Conservation (phyloP, 2,329 filamentous ascomycete species). For the Pestalotiopsis sp. region DNA sequence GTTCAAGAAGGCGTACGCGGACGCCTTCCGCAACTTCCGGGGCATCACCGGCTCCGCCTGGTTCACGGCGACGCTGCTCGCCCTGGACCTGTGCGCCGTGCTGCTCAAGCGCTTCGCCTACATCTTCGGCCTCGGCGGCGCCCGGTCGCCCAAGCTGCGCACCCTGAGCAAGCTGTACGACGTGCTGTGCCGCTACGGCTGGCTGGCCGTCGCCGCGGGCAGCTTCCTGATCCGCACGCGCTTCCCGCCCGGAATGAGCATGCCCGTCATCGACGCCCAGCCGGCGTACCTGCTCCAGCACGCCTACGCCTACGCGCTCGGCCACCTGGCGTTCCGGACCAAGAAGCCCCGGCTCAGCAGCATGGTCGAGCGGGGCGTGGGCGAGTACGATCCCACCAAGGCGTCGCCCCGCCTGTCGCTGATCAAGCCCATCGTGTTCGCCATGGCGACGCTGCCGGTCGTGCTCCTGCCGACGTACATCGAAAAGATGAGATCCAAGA, state of each 20-base stretch:
- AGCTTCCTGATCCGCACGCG: conserved; percentile 12
- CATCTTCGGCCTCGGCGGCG: background rate
- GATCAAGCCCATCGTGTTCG: conserved; percentile 4
- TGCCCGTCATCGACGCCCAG: conserved; percentile 4
- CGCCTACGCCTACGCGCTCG: conserved; percentile 11
- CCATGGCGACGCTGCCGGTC: background rate
- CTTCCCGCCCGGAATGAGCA: conserved; percentile 1
- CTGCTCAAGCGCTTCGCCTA: conserved; percentile 9
- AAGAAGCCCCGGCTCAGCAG: conserved; percentile 11
- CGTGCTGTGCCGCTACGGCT: conserved; percentile 12
- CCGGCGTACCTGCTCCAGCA: conserved; percentile 6
- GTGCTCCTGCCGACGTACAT: background rate
- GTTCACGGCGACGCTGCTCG: conserved; percentile 12
- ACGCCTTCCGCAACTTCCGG: conserved; percentile 11
- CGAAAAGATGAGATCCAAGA: background rate
- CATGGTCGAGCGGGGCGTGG: background rate
- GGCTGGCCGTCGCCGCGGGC: conserved; percentile 7
- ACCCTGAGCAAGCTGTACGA: conserved; percentile 10
- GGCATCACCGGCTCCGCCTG: conserved; percentile 6
- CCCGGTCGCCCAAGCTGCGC: background rate
- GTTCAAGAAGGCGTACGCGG: conserved; percentile 4
- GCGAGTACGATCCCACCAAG: background rate
- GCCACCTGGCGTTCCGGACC: conserved; percentile 8
- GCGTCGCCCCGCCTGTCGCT: background rate
- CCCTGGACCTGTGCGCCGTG: conserved; percentile 9